phyloP scores from a whole-genome alignment of 768 basidiomycete species.

The Auriscalpium microsporum region DNA sequence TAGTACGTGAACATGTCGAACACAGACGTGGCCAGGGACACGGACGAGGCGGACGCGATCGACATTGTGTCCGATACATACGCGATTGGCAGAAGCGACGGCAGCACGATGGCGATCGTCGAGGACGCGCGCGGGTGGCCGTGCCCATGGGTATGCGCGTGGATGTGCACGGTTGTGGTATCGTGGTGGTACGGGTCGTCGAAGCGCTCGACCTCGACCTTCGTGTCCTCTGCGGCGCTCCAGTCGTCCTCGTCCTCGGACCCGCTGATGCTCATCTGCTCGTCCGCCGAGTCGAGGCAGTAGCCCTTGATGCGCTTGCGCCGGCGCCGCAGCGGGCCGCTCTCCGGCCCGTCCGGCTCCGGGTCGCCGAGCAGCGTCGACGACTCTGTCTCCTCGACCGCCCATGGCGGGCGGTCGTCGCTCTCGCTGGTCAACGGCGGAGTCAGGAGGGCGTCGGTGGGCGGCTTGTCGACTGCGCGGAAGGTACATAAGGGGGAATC shows the following conservation, averaged over 20 bases:
- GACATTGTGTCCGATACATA: conserved; percentile 27
- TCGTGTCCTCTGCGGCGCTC: no score
- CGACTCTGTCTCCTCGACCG: not conserved
- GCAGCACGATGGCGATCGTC: conserved; percentile 6
- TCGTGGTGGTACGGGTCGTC: no score
- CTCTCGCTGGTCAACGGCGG: no score
- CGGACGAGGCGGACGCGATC: conserved; percentile 17
- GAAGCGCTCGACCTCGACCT: no score
- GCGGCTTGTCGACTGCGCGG: no score
- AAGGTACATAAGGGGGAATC: no score
- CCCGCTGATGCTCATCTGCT: not conserved
- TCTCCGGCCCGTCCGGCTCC: not conserved
- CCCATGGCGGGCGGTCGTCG: not conserved
- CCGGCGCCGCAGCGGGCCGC: conserved; percentile 4
- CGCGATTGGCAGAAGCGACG: conserved; percentile 8
- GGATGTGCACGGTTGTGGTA: no score
- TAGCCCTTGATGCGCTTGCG: conserved; percentile 9
- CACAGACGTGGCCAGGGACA: conserved; percentile 26
- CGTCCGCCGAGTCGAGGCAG: conserved; percentile 8
- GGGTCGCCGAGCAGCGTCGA: not conserved
- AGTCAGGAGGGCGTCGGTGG: no score
- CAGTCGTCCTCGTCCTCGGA: not conserved
- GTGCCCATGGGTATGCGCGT: no score
- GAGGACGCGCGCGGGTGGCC: not conserved
- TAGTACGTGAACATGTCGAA: conserved; percentile 51